Base-by-base conservation (phyloP, 106 monocot genomes). In the Acanthochlamys bracteata region DNA sequence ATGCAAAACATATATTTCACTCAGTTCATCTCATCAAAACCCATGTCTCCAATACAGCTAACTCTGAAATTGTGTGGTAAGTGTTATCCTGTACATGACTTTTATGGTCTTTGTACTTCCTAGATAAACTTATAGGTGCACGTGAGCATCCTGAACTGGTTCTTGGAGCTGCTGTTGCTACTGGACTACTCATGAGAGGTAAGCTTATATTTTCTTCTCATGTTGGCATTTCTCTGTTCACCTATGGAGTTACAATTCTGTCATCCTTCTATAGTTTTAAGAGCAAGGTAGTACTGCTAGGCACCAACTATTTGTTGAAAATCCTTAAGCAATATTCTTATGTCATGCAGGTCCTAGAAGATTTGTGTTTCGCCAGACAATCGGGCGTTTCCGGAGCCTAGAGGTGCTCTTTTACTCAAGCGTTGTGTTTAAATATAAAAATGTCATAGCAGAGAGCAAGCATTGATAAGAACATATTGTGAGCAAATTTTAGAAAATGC, bases 111-210 rank as follows among this genome's bases (percentile, higher is more conserved):
- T n/a, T n/a, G n/a, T n/a, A n/a, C n/a, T n/a, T n/a, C n/a, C n/a
- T 62, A 73, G 78, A 78, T 23, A 54, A 62, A 42, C 16, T 86
- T 47, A 24, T 72, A 24, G 64, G 69, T 72, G 64, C 65, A 24
- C 17, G 46, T 20, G 82, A 82, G 42, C 71, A 86, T 42, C 86
- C 82, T 43, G 22, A 42, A 64, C 71, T 79, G 57, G 63, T 74
- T 24, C 25, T 24, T 82, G 86, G 78, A 76, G 62, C 73, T 82
- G 79, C 70, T 59, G 25, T 66, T 67, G 46, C 69, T 41, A 17
- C 82, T 24, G 73, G 73, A 22, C 61, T 86, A 14, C 78, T 86
- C 14, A 67, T 86, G 73, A 66, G 73, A 82, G 86, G 86, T 86
- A 73, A 23, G 40, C 0, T 22, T 59, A 19, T 13, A 33, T 46